These are phyloP conservation scores for Didymella exigua DNA, from an alignment of 2,329 filamentous ascomycete genomes.

Conservation along the genomic window DNA sequence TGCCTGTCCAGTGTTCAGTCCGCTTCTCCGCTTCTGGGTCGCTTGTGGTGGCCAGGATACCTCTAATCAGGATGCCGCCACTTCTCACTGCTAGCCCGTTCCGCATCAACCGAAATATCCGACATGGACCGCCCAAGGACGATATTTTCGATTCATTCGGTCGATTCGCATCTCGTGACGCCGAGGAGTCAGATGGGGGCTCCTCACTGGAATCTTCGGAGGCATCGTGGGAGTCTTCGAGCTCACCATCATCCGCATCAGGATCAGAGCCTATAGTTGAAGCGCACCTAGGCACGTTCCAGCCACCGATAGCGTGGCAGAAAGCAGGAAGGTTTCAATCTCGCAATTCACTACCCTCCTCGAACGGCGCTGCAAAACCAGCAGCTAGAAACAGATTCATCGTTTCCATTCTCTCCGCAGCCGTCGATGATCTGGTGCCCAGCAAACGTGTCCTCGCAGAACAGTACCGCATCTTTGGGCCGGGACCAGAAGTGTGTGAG, in stretches of 20 bases:
- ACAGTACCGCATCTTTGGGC: conserved; percentile 83
- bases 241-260: conserved; percentile 47
- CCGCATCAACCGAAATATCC: conserved; percentile 35
- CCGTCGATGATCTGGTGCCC: conserved; percentile 71
- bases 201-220: conserved; percentile 37
- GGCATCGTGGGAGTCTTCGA: conserved; percentile 46
- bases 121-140: conserved; percentile 45
- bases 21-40: conserved; percentile 63
- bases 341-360: conserved; percentile 52
- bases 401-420: conserved; percentile 70
- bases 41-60: conserved; percentile 55
- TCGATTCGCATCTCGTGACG: conserved; percentile 44
- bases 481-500: conserved; percentile 78
- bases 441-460: conserved; percentile 77
- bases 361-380: conserved; percentile 32
- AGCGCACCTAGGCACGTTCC: conserved; percentile 51
- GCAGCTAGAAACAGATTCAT: conserved; percentile 66
- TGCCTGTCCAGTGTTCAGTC: conserved; percentile 64
- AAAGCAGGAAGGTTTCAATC: conserved; percentile 61
- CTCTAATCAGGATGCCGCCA: conserved; percentile 50
- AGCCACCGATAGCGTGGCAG: conserved; percentile 59
- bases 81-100: conserved; percentile 30
- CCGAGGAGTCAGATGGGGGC: conserved; percentile 29
- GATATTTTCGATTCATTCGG: conserved; percentile 69
- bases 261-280: conserved; percentile 49